Evolutionary conservation across 768 basidiomycete genomes (phyloP), one percentile per base, ranked within the genome.

Genomic region (Crucibulum laeve): DNA sequence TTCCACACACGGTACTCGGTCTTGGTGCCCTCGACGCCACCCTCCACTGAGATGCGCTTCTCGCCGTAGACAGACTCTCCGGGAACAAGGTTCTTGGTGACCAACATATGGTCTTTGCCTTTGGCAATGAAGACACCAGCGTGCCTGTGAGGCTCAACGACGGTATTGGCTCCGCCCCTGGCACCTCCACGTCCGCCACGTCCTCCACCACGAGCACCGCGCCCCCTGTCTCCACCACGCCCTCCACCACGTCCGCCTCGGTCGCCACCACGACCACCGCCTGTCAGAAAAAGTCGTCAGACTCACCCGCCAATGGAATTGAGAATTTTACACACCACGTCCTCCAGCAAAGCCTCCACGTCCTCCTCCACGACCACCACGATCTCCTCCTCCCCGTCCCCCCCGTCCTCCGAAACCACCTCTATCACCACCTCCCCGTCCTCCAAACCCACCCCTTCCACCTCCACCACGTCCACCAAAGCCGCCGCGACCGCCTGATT

Each of bases 1-100:
- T 99, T 99, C 96, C 96, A 99, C 23, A 99, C 96, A 43, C 96
- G 78, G 68, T 97, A 99, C 68, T 99, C 96, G 51, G 82, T 75
- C 71, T 99, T 99, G 46, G 85, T 87, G 33, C 77, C 85, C 34
- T 86, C 87, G 15, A 73, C 78, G 34, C 75, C 82, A 10, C 74
- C 71, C 11, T 93, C 91, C 57, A 97, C 79, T 13, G 85, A 81
- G 65, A 97, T 92, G 60, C 95, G 78, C 73, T 99, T 99, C 68
- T 99, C 96, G 48, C 96, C 96, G 63, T 99, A 99, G 7, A 99
- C 95, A 5, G 88, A 87, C 61, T 98, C 96, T 36, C 96, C 96
- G 1, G 96, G 96, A 30, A 90, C 92, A 62, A 99, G 79, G 67
- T 97, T 98, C 71, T 93, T 92, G 28, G 96, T 98, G 65, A 99